These are phyloP conservation scores for Porcisia hertigi DNA, from an alignment of 208 protist species.

Conservation along the genomic window DNA sequence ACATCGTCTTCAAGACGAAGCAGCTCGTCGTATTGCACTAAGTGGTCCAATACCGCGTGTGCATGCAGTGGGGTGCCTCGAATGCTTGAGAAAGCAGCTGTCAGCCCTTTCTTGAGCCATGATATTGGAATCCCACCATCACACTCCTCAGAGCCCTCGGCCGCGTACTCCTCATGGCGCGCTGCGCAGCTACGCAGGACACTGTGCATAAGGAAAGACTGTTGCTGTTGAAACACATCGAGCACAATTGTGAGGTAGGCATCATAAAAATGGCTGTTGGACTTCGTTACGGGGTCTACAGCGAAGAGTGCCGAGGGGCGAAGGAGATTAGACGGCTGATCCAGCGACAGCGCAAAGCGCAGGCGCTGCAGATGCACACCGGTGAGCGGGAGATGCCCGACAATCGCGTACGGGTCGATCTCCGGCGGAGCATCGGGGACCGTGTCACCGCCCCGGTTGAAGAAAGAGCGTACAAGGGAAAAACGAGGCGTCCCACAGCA, in stretches of 20 bases:
- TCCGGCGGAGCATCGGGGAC: not conserved
- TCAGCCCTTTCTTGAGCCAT: slow-evolving; percentile 48
- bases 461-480: slow-evolving; percentile 47
- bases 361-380: slow-evolving; percentile 64
- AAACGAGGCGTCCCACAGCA: slow-evolving; percentile 69
- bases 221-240: slow-evolving; percentile 71
- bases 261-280: slow-evolving; percentile 79
- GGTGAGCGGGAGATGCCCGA: slow-evolving; percentile 62
- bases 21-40: slow-evolving; percentile 66
- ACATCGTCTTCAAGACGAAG: slow-evolving; percentile 68
- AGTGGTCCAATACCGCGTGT: slow-evolving; percentile 63
- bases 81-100: slow-evolving; percentile 30
- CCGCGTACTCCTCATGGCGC: slow-evolving; percentile 43
- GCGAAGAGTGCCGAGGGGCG: slow-evolving; percentile 52
- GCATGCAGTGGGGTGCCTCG: slow-evolving; percentile 39
- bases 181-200: slow-evolving; percentile 44
- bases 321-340: slow-evolving; percentile 70
- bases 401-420: slow-evolving; percentile 34
- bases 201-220: slow-evolving; percentile 59
- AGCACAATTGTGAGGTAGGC: slow-evolving; percentile 73
- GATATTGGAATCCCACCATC: slow-evolving; percentile 69
- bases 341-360: slow-evolving; percentile 79
- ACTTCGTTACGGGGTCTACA: slow-evolving; percentile 50
- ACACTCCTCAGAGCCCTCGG: slow-evolving; percentile 60
- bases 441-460: not conserved